Base-by-base conservation (phyloP, 1,284 basidiomycete genomes). In the Ganoderma lingzhi region DNA sequence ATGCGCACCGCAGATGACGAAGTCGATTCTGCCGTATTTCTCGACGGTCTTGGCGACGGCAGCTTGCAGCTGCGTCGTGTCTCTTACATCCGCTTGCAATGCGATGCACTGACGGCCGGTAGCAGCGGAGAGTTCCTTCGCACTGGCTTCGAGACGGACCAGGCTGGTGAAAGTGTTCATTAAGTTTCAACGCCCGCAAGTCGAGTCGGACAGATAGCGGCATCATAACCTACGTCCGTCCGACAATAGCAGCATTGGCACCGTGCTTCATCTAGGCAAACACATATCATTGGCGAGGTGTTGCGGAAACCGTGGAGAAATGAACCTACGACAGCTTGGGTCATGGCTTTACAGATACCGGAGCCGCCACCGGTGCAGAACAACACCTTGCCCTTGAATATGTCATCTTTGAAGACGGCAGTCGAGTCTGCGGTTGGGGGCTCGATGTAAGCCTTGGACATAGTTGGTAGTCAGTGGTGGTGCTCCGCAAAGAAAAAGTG, bases 261-360 rank as follows among this genome's bases (percentile, higher is more conserved):
- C 96, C 96, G 79, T 96, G 95, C 35, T 86, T 84, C 94, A 99
- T 96, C 90, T 94, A 67, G 64, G 64, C 69, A 68, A 58, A 56
- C 39, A 3, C 12, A 35, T 9, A 10, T 30, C 17, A 28, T 55
- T 12, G 39, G 62, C n/a, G n/a, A 9, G 19, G 17, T 28, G 17
- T 44, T 37, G 41, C 12, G 17, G 12, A 37, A 23, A 15, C 23
- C 28, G 41, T 41, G 17, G 17, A 44, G 12, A 14, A 8, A 28
- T 0, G 56, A 10, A 83, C 89, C 67, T 77, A 93, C 92, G 78
- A 97, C 85, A 39, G 91, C 87, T 78, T 95, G 89, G 48, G 92
- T 93, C 91, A 98, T 96, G 63, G 84, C 89, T 75, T 93, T 93
- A 82, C 97, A 96, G 82, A 99, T 99, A 14, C 97, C 97, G 70